These are phyloP conservation scores for Elongisporangium undulatum DNA, from an alignment of 352 stramenopile species.

Conservation along the genomic window DNA sequence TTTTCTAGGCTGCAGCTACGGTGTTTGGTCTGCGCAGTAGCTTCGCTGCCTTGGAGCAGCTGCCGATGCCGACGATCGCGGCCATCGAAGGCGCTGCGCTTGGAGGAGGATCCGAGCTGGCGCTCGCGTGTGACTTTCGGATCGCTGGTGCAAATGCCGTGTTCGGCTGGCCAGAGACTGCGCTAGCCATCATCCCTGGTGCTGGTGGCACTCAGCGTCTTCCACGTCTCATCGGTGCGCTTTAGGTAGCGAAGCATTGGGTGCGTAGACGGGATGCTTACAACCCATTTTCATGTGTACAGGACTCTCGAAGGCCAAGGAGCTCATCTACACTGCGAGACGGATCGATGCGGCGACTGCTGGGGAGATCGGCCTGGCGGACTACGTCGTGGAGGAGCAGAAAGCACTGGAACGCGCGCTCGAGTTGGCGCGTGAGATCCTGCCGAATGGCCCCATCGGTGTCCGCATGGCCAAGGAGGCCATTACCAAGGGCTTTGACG, in stretches of 20 bases:
- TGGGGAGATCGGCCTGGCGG: constrained; percentile 84
- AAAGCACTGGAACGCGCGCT: constrained; percentile 70
- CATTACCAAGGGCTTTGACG: constrained; percentile 82
- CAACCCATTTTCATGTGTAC: not conserved
- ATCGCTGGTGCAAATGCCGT: constrained; percentile 84
- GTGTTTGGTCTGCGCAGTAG: constrained; percentile 67
- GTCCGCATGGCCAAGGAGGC: constrained; percentile 90
- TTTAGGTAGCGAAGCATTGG: not conserved
- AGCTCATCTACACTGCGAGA: constrained; percentile 93
- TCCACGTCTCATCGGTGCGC: constrained; percentile 83
- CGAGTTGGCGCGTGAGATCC: constrained; percentile 85
- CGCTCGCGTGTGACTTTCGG: constrained; percentile 89
- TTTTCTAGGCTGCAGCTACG: constrained; percentile 49
- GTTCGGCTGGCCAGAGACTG: constrained; percentile 90
- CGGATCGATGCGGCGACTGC: constrained; percentile 71
- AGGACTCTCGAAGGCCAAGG: constrained; percentile 89
- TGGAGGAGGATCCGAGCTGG: constrained; percentile 90
- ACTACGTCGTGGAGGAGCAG: constrained; percentile 78
- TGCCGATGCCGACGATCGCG: constrained; percentile 92
- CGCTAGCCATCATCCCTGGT: constrained; percentile 91
- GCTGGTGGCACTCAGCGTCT: constrained; percentile 92
- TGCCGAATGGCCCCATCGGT: constrained; percentile 89
- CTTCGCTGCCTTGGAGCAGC: constrained; percentile 82
- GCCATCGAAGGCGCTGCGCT: constrained; percentile 90
- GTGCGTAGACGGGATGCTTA: not conserved